A percentile compares a stretch with the other conserved stretches of the same genome.
Evolutionary conservation across 495 filamentous ascomycete genomes (phyloP).

Genomic region (Penicillium alfredii): DNA sequence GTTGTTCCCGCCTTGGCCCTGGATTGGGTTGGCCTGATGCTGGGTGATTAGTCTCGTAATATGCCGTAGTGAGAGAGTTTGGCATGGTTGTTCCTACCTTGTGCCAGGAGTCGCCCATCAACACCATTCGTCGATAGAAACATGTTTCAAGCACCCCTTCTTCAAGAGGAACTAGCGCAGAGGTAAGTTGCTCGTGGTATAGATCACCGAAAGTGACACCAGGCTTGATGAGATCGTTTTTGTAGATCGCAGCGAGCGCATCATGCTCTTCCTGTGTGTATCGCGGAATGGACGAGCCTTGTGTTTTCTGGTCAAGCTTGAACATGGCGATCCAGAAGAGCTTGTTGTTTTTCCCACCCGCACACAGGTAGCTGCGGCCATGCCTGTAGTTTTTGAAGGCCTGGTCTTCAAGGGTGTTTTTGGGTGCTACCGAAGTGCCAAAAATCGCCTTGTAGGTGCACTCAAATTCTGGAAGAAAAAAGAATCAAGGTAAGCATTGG

Average conservation of each 20-base stretch:
- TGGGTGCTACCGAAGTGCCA: constrained; percentile 24
- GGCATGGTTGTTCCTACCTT: constrained; percentile 19
- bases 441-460: constrained; percentile 32
- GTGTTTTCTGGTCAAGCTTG: constrained; percentile 12
- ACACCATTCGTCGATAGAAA: constrained; percentile 29
- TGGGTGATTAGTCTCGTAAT: background rate
- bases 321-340: constrained; percentile 35
- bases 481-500: no score
- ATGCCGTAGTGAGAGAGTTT: no score
- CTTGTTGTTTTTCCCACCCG: constrained; percentile 10
- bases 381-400: background rate
- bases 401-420: constrained; percentile 1
- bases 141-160: constrained; percentile 35
- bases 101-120: constrained; percentile 40
- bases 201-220: constrained; percentile 32
- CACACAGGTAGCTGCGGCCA: constrained; percentile 22
- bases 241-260: constrained; percentile 3
- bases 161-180: constrained; percentile 26
- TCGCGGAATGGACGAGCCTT: constrained; percentile 13
- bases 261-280: constrained; percentile 32
- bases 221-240: constrained; percentile 19
- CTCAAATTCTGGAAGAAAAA: constrained; percentile 21
- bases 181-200: constrained; percentile 19
- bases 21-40: constrained; percentile 14
- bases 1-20: constrained; percentile 33